phyloP scores from a whole-genome alignment of 2,329 filamentous ascomycete species.

The Podosphaera leucotricha region DNA sequence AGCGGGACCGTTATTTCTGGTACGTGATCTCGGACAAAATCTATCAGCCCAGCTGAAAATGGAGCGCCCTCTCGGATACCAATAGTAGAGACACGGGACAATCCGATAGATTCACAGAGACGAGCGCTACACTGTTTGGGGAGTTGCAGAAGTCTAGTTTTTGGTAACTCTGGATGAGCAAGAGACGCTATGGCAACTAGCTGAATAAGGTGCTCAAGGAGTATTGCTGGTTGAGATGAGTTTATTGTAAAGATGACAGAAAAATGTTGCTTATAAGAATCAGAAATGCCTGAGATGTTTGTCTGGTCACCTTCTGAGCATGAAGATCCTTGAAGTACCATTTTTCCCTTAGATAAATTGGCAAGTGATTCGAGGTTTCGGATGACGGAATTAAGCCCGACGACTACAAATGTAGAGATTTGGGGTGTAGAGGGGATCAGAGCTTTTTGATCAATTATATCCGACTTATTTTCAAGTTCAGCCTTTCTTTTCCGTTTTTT shows the following conservation, averaged over 20 bases:
- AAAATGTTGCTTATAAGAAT: constrained; percentile 5
- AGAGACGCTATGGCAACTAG: constrained; percentile 28
- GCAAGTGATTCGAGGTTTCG: constrained; percentile 22
- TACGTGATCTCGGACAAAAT: constrained; percentile 30
- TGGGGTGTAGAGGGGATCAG: constrained; percentile 22
- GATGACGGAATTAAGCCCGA: constrained; percentile 41
- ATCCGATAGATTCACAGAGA: constrained; percentile 30
- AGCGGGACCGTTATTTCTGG: constrained; percentile 28
- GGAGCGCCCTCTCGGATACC: constrained; percentile 33
- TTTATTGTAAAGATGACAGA: constrained; percentile 33
- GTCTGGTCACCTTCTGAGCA: background rate
- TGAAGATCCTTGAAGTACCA: constrained; percentile 1
- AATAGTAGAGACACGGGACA: constrained; percentile 41
- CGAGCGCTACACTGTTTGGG: constrained; percentile 34
- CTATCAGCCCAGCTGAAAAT: constrained; percentile 29
- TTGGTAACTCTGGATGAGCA: constrained; percentile 16
- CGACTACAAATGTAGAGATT: constrained; percentile 31
- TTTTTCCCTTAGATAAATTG: constrained; percentile 2
- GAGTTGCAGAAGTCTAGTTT: constrained; percentile 36
- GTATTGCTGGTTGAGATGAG: constrained; percentile 30
- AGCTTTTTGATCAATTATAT: constrained; percentile 4
- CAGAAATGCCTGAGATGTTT: background rate
- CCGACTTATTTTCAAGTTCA: constrained; percentile 14
- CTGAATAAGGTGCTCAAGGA: constrained; percentile 35
- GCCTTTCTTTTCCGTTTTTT: constrained; percentile 29